Percentiles rank a stretch among this genome's conserved stretches.
phyloP scores from a whole-genome alignment of 1,139 yeast species.

The Candida freyschussii region DNA sequence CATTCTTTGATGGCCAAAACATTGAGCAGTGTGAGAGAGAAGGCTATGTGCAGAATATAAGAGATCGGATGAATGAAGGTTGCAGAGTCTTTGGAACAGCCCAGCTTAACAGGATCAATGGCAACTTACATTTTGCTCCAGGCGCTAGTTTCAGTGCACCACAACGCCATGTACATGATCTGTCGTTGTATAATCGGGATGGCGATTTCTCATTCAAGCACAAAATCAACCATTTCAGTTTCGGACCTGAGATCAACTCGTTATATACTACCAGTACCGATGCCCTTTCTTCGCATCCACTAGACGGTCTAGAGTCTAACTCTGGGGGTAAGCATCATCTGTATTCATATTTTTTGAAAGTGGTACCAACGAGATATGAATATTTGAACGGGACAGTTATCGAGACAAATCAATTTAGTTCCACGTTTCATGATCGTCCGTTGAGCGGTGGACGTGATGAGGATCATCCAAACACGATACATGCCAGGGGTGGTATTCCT shows the following conservation, averaged over 20 bases:
- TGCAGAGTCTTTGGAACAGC: constrained; percentile 82
- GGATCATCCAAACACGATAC: constrained; percentile 85
- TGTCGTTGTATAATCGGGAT: constrained; percentile 58
- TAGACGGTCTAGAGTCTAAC: constrained; percentile 49
- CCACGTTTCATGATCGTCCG: constrained; percentile 87
- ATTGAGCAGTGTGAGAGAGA: constrained; percentile 88
- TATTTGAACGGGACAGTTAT: constrained; percentile 46
- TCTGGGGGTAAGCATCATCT: constrained; percentile 56
- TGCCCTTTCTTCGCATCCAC: constrained; percentile 57
- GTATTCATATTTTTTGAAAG: constrained; percentile 77
- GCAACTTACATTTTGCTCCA: constrained; percentile 93
- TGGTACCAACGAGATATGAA: constrained; percentile 86
- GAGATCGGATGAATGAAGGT: constrained; percentile 68
- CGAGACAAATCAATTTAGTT: constrained; percentile 92
- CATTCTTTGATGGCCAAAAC: constrained; percentile 79
- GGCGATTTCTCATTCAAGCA: constrained; percentile 65
- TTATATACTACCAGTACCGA: constrained; percentile 15
- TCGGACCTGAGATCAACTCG: constrained; percentile 57
- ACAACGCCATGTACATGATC: constrained; percentile 76
- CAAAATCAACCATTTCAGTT: constrained; percentile 70
- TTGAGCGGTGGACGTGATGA: constrained; percentile 81
- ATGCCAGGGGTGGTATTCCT: constrained; percentile 84
- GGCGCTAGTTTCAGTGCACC: constrained; percentile 55
- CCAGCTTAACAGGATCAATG: constrained; percentile 77
- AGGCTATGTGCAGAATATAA: constrained; percentile 66